A percentile compares a stretch with the other conserved stretches of the same genome.
These are phyloP conservation scores for Tolypocladium tundrense DNA, from an alignment of 2,329 filamentous ascomycete genomes.

Conservation along the genomic window DNA sequence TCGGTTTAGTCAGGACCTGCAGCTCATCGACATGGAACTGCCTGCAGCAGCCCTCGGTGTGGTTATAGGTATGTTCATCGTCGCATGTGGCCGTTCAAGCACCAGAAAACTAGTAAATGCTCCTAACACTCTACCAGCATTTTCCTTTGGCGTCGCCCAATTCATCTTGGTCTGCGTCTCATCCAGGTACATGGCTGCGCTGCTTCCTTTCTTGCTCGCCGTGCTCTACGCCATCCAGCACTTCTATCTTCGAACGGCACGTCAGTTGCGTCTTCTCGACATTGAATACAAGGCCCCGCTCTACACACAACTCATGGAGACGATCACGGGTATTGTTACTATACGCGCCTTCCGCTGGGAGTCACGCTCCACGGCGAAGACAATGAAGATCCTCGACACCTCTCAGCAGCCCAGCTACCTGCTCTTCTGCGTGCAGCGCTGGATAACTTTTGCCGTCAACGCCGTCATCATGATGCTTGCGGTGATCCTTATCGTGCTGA, in stretches of 20 bases:
- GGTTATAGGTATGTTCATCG: conserved; percentile 2
- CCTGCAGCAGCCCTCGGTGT: conserved; percentile 16
- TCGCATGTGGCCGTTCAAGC: background rate
- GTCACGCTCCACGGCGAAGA: conserved; percentile 18
- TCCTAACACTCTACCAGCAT: background rate
- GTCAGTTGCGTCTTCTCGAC: conserved; percentile 47
- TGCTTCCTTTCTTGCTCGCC: conserved; percentile 34
- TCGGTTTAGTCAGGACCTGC: conserved; percentile 28
- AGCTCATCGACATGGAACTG: conserved; percentile 25
- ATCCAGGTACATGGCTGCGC: conserved; percentile 32
- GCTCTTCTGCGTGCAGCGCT: conserved; percentile 45
- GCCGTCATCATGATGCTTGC: conserved; percentile 38
- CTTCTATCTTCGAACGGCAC: conserved; percentile 47
- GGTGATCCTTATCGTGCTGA: conserved; percentile 31
- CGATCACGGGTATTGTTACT: conserved; percentile 40
- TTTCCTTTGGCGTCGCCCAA: conserved; percentile 1
- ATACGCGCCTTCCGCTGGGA: conserved; percentile 44
- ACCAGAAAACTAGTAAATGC: background rate
- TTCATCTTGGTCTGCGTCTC: conserved; percentile 17
- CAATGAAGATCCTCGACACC: conserved; percentile 31
- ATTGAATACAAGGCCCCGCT: conserved; percentile 48
- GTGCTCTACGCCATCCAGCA: conserved; percentile 39
- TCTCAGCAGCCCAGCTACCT: conserved; percentile 37
- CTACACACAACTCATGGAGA: conserved; percentile 45
- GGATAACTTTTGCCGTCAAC: conserved; percentile 41